phyloP scores from a whole-genome alignment of 2,329 filamentous ascomycete genomes.

The Westerdykella aurantiaca region DNA sequence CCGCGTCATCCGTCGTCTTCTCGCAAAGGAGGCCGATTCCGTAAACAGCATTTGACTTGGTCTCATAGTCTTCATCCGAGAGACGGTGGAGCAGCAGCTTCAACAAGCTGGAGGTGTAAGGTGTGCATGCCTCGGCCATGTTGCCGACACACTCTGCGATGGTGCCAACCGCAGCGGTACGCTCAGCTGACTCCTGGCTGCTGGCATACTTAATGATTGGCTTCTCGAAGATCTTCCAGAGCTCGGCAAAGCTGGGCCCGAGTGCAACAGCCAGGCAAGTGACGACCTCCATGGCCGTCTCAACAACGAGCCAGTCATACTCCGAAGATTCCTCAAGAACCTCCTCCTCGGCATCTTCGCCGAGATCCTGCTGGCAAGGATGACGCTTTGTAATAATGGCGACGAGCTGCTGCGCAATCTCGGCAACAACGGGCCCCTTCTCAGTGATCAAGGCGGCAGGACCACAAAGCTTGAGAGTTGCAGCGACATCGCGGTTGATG shows the following conservation, averaged over 20 bases:
- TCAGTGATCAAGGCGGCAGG: constrained; percentile 74
- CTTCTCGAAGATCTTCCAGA: constrained; percentile 96
- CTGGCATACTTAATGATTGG: constrained; percentile 81
- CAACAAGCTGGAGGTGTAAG: constrained; percentile 70
- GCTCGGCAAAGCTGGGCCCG: constrained; percentile 71
- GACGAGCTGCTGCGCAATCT: constrained; percentile 68
- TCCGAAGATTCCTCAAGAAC: constrained; percentile 72
- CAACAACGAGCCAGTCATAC: constrained; percentile 95
- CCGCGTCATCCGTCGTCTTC: constrained; percentile 68
- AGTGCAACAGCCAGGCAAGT: constrained; percentile 78
- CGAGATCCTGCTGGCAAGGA: constrained; percentile 86
- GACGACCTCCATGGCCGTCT: constrained; percentile 87
- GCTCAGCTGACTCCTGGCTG: constrained; percentile 79
- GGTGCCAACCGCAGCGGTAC: constrained; percentile 83
- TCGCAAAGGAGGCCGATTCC: constrained; percentile 79
- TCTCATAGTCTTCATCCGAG: constrained; percentile 81
- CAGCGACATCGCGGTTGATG: constrained; percentile 88
- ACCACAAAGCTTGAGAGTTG: constrained; percentile 84
- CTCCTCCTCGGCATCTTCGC: constrained; percentile 68
- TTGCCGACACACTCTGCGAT: constrained; percentile 85
- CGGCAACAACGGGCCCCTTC: constrained; percentile 59
- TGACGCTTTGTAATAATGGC: constrained; percentile 85
- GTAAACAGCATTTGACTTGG: constrained; percentile 93
- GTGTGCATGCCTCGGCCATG: constrained; percentile 75
- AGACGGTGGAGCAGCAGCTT: constrained; percentile 81